Evolutionary conservation across 202 grass and related monocot genomes (phyloP), one percentile per base, ranked within the genome.

Genomic region (Bolboschoenoplectus hybrid): DNA sequence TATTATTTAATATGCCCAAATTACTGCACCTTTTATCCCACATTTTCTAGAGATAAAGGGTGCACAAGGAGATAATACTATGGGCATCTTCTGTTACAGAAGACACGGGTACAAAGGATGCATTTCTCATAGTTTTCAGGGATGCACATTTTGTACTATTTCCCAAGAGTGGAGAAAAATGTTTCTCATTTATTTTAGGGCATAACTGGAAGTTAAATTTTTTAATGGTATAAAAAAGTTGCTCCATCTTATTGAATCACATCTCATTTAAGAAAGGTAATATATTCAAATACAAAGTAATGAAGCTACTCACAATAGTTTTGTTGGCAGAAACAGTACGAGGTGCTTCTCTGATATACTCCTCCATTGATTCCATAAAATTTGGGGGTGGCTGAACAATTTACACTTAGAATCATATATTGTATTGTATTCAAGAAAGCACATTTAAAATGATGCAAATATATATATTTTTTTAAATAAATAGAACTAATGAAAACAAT

Each of bases 261-360:
- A 20, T 46, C 17, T 50, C n/a, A 79, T 60, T 60, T 17, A 9
- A 39, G 52, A 57, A 79, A 40, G 6, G 36, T 79, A 87, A 56
- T 51, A 8, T 39, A 55, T 3, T 68, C 43, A 50, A 61, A 26
- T 66, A 55, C 26, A 73, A 19, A 8, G 32, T 58, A 81, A 16
- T 53, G 62, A 58, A 87, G 44, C 34, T 44, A 81, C 88, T 95
- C 57, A 95, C 95, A 38, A 89, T 81, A 74, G 93, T 91, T 85
- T 89, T 88, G 50, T 89, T 87, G 10, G 91, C 45, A 40, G 86
- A 43, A 80, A 61, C 87, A 46, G 82, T 89, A 82, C 85, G 83
- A 67, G 95, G 90, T 19, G 93, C 91, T 90, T 98, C 93, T 92
- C 82, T 93, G 67, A 98, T 95, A 82, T 98, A 98, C 83, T 98